These are phyloP conservation scores for Rhytidiadelphus loreus DNA, from an alignment of 225 moss, liverwort and hornwort species.

Conservation along the genomic window DNA sequence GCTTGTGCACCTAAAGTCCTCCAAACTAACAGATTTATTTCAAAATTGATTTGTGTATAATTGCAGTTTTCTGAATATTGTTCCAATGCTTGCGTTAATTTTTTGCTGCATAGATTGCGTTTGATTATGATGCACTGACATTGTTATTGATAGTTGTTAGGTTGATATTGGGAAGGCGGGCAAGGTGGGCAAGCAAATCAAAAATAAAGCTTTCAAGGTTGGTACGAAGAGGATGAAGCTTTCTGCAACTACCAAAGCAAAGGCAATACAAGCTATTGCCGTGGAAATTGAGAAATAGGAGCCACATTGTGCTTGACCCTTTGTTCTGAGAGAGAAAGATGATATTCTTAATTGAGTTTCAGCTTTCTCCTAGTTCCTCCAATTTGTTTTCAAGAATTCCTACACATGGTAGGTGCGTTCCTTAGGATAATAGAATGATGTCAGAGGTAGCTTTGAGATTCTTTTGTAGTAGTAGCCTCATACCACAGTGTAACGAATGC, in stretches of 20 bases:
- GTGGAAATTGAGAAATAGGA: conserved; percentile 43
- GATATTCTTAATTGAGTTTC: not conserved
- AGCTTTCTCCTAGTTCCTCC: not conserved
- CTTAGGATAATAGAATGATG: not conserved
- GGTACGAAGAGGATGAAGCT: conserved; percentile 41
- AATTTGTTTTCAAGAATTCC: not conserved
- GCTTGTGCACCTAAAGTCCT: not conserved
- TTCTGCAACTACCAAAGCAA: conserved; percentile 31
- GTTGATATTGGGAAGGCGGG: conserved; percentile 25
- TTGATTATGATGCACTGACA: not conserved
- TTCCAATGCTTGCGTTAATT: not conserved
- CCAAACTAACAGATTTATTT: not conserved
- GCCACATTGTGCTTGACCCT: not conserved
- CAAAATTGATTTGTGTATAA: not conserved
- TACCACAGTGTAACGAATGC: not conserved
- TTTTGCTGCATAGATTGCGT: not conserved
- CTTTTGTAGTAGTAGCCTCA: not conserved
- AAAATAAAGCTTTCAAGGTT: conserved; percentile 45
- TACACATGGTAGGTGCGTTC: not conserved
- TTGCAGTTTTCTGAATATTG: not conserved
- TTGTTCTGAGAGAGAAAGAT: not conserved
- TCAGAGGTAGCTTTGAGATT: not conserved
- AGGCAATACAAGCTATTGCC: conserved; percentile 41
- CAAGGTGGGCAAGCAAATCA: conserved; percentile 29
- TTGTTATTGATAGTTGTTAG: not conserved